Evolutionary conservation across 2,329 filamentous ascomycete genomes (phyloP).

Genomic region (Pyricularia sp.): DNA sequence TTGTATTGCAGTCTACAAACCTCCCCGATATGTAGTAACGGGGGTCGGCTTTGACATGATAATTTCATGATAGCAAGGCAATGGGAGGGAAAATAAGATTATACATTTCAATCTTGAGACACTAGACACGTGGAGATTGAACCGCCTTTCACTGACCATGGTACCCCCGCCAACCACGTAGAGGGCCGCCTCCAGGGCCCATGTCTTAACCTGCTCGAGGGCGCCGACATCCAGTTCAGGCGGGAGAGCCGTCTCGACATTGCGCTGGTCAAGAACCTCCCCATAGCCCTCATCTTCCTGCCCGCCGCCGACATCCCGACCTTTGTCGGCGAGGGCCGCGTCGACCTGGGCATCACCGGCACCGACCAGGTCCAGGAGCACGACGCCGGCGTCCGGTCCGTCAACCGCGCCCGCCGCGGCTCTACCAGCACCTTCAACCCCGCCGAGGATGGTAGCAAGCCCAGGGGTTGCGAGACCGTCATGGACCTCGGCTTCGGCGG

Average conservation of each 20-base stretch:
- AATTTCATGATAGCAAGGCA: not conserved
- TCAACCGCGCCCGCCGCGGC: slow-evolving; percentile 30
- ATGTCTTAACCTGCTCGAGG: slow-evolving; percentile 81
- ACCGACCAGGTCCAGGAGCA: slow-evolving; percentile 89
- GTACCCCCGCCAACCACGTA: slow-evolving; percentile 22
- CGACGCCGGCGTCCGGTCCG: slow-evolving; percentile 51
- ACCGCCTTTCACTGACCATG: not conserved
- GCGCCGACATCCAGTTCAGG: slow-evolving; percentile 93
- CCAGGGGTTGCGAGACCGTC: slow-evolving; percentile 67
- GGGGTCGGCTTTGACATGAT: not conserved
- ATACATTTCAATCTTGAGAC: not conserved
- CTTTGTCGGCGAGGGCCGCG: slow-evolving; percentile 85
- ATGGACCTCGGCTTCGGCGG: slow-evolving; percentile 84
- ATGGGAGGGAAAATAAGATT: not conserved
- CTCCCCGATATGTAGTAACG: not conserved
- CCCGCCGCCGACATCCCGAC: slow-evolving; percentile 95
- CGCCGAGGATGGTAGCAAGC: slow-evolving; percentile 29
- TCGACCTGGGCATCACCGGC: slow-evolving; percentile 92
- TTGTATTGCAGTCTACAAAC: not conserved
- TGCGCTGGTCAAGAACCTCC: slow-evolving; percentile 92
- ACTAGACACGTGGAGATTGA: not conserved
- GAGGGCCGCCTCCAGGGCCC: slow-evolving; percentile 90
- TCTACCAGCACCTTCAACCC: slow-evolving; percentile 31
- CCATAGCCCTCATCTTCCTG: slow-evolving; percentile 92
- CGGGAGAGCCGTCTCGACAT: slow-evolving; percentile 94